Evolutionary conservation across 768 basidiomycete genomes (phyloP), one percentile per base, ranked within the genome.

Genomic region (Suillus subaureus): DNA sequence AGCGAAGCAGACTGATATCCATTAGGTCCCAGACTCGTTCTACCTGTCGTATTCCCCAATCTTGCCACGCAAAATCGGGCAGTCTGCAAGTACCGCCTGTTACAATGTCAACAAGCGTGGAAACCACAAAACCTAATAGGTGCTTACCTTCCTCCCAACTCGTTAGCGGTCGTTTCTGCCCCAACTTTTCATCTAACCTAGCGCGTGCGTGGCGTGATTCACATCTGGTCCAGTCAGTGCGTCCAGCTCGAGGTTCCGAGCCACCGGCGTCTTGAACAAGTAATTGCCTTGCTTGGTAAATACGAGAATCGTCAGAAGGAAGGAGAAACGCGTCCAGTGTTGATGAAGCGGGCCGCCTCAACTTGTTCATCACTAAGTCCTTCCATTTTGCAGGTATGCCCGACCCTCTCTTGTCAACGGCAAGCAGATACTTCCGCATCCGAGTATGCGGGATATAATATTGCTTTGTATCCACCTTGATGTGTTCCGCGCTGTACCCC

Each of bases 391-490:
- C 80, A 0, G 94, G 89, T 16, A 94, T 81, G 45, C 76, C 74
- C 2, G 89, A 88, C 4, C 78, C 74, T 67, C 82, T 83, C 73
- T 88, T 82, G 75, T 93, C 85, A 33, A 95, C 85, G 3, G 93
- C 94, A 55, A 95, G 74, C 61, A 96, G 86, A 72, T 96, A 96
- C 9, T 90, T 96, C 62, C 96, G 91, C 7, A 90, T 95, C 21
- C 96, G 89, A 0, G 96, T 98, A 71, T 98, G 96, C 13, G 96
- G 95, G 63, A 98, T 94, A 74, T 98, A 98, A 73, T 89, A 97
- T 26, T 88, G 82, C 74, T 96, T 97, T 28, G 91, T 93, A 71
- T 94, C 96, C 70, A 93, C 87, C 55, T 92, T 85, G 28, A 84
- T 73, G 62, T 77, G 86, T 18, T 82, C 78, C 1, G 96, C 94